Evolutionary conservation across 1,284 basidiomycete genomes (phyloP), one percentile per base, ranked within the genome.

Genomic region (Marasmius sp.): DNA sequence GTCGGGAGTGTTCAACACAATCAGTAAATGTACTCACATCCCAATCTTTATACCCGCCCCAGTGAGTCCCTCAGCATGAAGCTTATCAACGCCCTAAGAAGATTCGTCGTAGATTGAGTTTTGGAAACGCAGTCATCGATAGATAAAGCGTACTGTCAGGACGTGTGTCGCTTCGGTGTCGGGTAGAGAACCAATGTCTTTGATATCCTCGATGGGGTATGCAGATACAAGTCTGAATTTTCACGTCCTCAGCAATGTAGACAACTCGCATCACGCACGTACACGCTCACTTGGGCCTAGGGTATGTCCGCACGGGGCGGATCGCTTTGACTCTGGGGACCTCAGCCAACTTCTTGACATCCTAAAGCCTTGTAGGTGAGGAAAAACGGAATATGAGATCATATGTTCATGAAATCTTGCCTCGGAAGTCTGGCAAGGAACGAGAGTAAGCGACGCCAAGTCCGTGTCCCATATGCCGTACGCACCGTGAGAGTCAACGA

Each of bases 1-100:
- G 51, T 67, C 16, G 27, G 0, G 39, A 45, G 27, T 27, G 50
- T 8, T 33, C 49, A 1, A 20, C 10, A 8, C 6, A 3, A 27
- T 11, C 2, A 12, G 3, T 41, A 61, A 54, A 16, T 41, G 11
- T 12, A 63, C 78, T 66, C 63, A 80, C 79, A 81, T 80, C 68
- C 77, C 79, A 59, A 81, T 77, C 63, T 80, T 80, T 61, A 81
- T 73, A 6, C 79, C 79, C 52, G 74, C 76, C 18, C 80, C 79
- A 36, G 71, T 72, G 60, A 79, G 71, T 11, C 77, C 77, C 64
- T 77, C 64, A 8, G 77, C 77, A 61, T 81, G 80, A 20, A 81
- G 70, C 64, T 78, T 81, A 62, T 80, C 77, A 2, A 81, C 80
- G 22, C 80, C 79, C 78, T 81, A 37, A 14, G 38, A 20, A 3